Conservation (phyloP, 208 protist species). For the Polymyxa betae region DNA sequence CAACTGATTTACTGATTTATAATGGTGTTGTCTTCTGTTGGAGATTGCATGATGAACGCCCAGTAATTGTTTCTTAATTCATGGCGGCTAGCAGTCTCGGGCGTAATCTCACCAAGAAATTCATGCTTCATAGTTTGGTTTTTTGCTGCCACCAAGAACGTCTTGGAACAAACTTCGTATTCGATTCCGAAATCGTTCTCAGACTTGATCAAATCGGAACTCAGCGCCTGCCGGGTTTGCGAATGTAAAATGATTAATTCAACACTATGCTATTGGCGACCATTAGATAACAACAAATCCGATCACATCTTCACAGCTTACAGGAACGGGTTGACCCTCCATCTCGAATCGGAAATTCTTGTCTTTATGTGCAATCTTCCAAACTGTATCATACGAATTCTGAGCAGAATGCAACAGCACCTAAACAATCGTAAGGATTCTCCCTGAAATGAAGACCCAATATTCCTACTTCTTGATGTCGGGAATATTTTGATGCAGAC, state of each 20-base stretch:
- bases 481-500: constrained; percentile 31
- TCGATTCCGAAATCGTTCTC: constrained; percentile 51
- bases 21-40: background rate
- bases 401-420: constrained; percentile 7
- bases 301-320: background rate
- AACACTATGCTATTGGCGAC: background rate
- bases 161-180: constrained; percentile 39
- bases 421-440: background rate
- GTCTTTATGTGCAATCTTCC: constrained; percentile 12
- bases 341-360: constrained; percentile 31
- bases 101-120: constrained; percentile 30
- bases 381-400: constrained; percentile 1
- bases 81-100: background rate
- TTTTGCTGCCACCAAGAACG: constrained; percentile 1
- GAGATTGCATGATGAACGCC: constrained; percentile 28
- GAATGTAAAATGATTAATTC: constrained; percentile 16
- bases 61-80: constrained; percentile 36
- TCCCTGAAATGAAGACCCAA: background rate
- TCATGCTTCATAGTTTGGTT: constrained; percentile 52
- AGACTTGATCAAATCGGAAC: constrained; percentile 10
- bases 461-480: constrained; percentile 31
- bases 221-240: constrained; percentile 1
- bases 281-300: background rate
- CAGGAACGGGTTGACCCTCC: constrained; percentile 15
- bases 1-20: background rate